Base-by-base conservation (phyloP, 1,284 basidiomycete genomes). In the Cutaneotrichosporon sp. region DNA sequence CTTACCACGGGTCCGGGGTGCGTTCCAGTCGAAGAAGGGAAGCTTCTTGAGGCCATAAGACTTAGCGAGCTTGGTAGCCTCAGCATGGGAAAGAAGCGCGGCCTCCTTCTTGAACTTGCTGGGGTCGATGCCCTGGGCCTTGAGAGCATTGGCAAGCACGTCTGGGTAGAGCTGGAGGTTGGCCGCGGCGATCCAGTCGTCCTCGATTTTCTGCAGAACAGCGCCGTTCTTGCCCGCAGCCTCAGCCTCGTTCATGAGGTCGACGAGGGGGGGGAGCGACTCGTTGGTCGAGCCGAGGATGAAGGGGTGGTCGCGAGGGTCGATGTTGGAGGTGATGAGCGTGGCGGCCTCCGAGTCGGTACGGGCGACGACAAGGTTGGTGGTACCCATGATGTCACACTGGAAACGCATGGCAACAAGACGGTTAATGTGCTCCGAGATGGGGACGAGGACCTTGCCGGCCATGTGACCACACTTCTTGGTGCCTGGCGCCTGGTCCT, bases 271-370 rank as follows among this genome's bases (percentile, higher is more conserved):
- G 18, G 78, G 77, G 22, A 82, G 75, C 45, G 70, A 61, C 10
- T 87, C 73, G 75, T 96, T 93, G 45, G 92, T 94, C 52, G 83
- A 83, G 41, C 94, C 94, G 34, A 97, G 84, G 72, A 98, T 93
- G 80, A 97, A 98, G 30, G 90, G 77, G 68, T 98, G 94, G 78
- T 98, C 94, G 37, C 94, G 87, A 66, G 87, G 84, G 76, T 98
- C 96, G 59, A 98, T 90, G 77, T 97, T 97, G 67, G 89, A 86
- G 48, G 92, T 90, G 79, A 98, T 90, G 62, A 98, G 83, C 1
- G 93, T 97, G 4, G 94, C 94, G 8, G 94, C 93, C 76, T 97
- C 85, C 10, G 84, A 85, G 71, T 87, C 85, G 47, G 85, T 88
- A 55, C 85, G 81, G 8, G 84, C 84, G 55, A 88, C 80, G 64